Base-by-base conservation (phyloP, 2,329 filamentous ascomycete genomes). In the Leptoxyphium fumago region DNA sequence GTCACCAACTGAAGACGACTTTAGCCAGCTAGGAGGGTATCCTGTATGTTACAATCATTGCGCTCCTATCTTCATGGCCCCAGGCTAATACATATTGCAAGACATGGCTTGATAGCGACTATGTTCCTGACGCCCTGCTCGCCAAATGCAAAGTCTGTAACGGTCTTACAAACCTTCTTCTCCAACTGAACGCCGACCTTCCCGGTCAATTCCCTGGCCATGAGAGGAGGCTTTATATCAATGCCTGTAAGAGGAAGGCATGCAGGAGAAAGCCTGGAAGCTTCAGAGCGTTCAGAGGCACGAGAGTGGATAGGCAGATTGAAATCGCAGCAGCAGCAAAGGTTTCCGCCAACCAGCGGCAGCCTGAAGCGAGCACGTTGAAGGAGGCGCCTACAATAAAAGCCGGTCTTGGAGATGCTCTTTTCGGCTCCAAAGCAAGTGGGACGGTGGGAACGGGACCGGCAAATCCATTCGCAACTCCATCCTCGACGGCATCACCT, bases 151-250 rank as follows among this genome's bases (percentile, higher is more conserved):
- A 84, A 64, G 74, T 84, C 51, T 98, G 91, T 75, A 84, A 86
- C 52, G 75, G 79, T 43, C 65, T 85, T 43, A 86, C 95, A 77
- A 80, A 78, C 1, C 73, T 96, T 10, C 75, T 98, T 2, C 74
- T 98, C 40, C 87, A 98, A 63, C 74, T 98, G 26, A 86, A 98
- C 63, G 88, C 78, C 55, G 87, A 95, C 60, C 73, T 96, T 2
- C 88, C 87, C 11, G 82, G 89, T 44, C 74, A 78, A 41, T 95
- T 94, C 57, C 83, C 87, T 1, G 78, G 80, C 45, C 85, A 96
- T 63, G 86, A 95, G 57, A 74, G 91, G 52, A 77, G 89, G 48
- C 61, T 98, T 14, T 96, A 95, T 58, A 71, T 98, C 10, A 87
- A 94, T 61, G 76, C 76, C 14, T 98, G 91, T 63, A 75, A 78